Evolutionary conservation across 768 basidiomycete genomes (phyloP).

Genomic region (Lepiota venenata): DNA sequence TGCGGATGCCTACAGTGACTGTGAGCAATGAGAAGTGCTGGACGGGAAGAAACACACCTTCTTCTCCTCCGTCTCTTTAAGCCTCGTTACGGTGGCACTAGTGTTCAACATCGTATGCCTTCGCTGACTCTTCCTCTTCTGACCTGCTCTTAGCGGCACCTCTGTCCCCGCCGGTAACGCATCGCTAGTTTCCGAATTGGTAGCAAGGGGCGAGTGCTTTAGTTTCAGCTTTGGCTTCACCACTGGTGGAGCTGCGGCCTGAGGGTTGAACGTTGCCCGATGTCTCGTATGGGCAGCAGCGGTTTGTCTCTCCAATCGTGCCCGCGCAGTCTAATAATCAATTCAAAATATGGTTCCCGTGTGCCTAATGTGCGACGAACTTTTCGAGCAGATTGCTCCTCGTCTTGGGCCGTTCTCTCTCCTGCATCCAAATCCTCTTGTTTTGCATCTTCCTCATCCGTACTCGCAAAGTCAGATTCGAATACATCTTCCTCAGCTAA

Average conservation of each 20-base stretch:
- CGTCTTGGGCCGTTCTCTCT: conserved; percentile 56
- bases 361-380: conserved; percentile 24
- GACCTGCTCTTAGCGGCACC: conserved; percentile 12
- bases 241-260: conserved; percentile 26
- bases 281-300: conserved; percentile 67
- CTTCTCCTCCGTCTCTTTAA: conserved; percentile 60
- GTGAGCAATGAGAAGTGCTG: not conserved
- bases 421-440: conserved; percentile 46
- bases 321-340: conserved; percentile 45
- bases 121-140: conserved; percentile 58
- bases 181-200: not conserved
- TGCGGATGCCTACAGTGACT: conserved; percentile 42
- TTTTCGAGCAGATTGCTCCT: conserved; percentile 53
- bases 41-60: conserved; percentile 37
- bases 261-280: conserved; percentile 65
- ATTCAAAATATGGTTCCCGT: not conserved
- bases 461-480: conserved; percentile 83
- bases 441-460: conserved; percentile 68
- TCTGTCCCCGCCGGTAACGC: not conserved
- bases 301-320: conserved; percentile 58
- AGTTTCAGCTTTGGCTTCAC: conserved; percentile 23
- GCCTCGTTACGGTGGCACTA: conserved; percentile 59
- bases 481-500: conserved; percentile 81
- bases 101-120: conserved; percentile 71
- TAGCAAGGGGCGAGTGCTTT: conserved; percentile 16